These are phyloP conservation scores for Solanum sitiens DNA, from an alignment of 257 asterid genomes.

Conservation along the genomic window DNA sequence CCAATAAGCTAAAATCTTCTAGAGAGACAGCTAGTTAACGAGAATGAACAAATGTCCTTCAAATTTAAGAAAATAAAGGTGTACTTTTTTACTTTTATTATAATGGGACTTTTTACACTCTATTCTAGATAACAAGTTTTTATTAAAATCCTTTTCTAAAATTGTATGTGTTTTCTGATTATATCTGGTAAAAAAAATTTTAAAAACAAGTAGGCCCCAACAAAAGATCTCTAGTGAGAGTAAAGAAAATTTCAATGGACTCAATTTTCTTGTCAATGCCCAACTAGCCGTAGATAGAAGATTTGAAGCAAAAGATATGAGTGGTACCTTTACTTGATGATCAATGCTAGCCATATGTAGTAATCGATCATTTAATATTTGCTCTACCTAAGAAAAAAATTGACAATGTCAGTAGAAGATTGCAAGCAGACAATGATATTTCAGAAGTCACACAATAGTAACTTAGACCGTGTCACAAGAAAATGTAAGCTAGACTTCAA, in stretches of 20 bases:
- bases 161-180: not conserved
- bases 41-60: not conserved
- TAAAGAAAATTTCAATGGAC: not conserved
- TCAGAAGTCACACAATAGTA: not conserved
- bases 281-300: not conserved
- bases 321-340: constrained; percentile 78
- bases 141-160: not conserved
- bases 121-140: not conserved
- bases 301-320: not conserved
- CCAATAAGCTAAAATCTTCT: not conserved
- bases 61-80: not conserved
- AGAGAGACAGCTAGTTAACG: not conserved
- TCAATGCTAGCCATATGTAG: constrained; percentile 63
- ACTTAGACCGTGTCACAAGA: not conserved
- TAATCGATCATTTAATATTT: constrained; percentile 52
- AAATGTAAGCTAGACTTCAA: not conserved
- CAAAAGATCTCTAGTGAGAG: not conserved
- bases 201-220: not conserved
- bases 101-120: not conserved
- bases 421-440: not conserved
- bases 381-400: constrained; percentile 53
- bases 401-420: constrained; percentile 10
- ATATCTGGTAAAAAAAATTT: not conserved
- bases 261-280: not conserved
- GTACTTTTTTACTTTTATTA: not conserved